These are phyloP conservation scores for Mikania micrantha DNA, from an alignment of 129 eudicot genomes.

Conservation along the genomic window DNA sequence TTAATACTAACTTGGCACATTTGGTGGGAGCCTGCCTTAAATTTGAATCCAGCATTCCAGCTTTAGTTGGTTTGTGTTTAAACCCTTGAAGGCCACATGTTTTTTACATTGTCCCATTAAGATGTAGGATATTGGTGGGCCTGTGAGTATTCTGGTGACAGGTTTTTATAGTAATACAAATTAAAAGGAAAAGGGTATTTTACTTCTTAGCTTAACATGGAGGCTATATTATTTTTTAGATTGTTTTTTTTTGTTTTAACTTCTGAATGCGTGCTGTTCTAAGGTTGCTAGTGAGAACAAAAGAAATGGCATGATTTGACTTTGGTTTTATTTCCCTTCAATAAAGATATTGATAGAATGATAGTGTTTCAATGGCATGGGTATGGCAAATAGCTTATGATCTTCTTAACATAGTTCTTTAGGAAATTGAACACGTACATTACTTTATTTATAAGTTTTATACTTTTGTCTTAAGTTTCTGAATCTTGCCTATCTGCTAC, in stretches of 20 bases:
- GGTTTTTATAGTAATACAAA: no score
- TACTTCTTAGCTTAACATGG: neutral
- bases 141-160: no score
- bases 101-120: no score
- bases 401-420: neutral
- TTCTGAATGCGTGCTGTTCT: neutral
- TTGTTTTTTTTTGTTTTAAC: neutral
- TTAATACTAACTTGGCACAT: neutral
- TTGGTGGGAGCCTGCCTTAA: neutral
- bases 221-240: neutral
- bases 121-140: no score
- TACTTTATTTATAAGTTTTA: neutral
- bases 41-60: no score
- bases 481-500: neutral
- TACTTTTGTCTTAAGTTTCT: neutral
- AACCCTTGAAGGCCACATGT: no score
- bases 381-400: neutral
- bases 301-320: neutral
- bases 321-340: neutral
- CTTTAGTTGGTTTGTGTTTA: no score
- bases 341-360: neutral
- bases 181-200: neutral
- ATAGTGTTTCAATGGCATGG: neutral
- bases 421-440: neutral
- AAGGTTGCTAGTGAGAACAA: neutral